These are phyloP conservation scores for Microthyrium microscopicum DNA, from an alignment of 2,329 filamentous ascomycete species.

Conservation along the genomic window DNA sequence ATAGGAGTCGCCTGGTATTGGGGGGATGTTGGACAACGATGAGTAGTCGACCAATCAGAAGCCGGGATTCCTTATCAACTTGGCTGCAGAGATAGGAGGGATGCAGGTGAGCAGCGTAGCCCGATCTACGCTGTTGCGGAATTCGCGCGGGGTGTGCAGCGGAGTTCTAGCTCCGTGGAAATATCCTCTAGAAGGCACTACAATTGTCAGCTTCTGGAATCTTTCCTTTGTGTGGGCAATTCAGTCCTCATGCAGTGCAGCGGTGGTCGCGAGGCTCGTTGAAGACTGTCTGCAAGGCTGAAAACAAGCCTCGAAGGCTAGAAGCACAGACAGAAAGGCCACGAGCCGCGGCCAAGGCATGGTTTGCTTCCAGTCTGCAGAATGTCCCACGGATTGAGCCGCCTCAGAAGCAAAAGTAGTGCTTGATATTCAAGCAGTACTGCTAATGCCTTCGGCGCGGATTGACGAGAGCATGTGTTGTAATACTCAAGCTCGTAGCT, in stretches of 20 bases:
- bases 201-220: conserved; percentile 16
- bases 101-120: conserved; percentile 4
- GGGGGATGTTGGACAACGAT: conserved; percentile 4
- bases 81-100: conserved; percentile 8
- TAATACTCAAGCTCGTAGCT: too few relatives aligned
- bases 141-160: conserved; percentile 12
- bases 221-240: conserved; percentile 10
- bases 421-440: neutral
- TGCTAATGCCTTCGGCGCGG: conserved; percentile 3
- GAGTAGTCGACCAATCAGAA: neutral
- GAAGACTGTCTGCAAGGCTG: conserved; percentile 16
- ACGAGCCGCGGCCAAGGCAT: neutral
- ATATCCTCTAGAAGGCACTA: conserved; percentile 11
- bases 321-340: neutral
- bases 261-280: conserved; percentile 12
- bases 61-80: neutral
- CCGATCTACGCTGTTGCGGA: conserved; percentile 11
- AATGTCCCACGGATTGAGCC: neutral
- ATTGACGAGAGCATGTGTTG: conserved; percentile 2
- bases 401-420: neutral
- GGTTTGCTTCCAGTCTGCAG: neutral
- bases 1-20: conserved; percentile 5
- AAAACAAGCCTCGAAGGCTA: neutral
- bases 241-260: too few relatives aligned
- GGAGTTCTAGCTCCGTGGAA: conserved; percentile 9